Base-by-base conservation (phyloP, 352 stramenopile species). In the Phytophthora meadii region DNA sequence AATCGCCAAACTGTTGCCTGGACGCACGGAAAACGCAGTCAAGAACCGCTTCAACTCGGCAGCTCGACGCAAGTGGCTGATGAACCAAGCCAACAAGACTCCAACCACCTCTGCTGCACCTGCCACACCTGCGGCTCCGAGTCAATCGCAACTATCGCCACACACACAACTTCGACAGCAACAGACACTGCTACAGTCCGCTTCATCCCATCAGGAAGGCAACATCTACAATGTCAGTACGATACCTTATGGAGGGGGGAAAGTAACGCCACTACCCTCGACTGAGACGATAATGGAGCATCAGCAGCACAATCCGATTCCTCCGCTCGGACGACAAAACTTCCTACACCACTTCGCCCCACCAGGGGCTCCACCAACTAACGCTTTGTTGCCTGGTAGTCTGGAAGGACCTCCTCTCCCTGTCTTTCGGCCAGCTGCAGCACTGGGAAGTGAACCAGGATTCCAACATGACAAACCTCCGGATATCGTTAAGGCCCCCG, bases 21-120 rank as follows among this genome's bases (percentile, higher is more conserved):
- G 97, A 1, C 81, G 97, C 28, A 98, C 95, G 1, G 96, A 99
- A 71, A 99, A 99, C 61, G 93, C 93, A 24, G 97, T 99, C 42
- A 99, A 99, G 77, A 99, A 99, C 74, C 84, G 94, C 6, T 99
- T 95, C 82, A 98, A 99, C 55, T 97, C 89, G 40, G 87, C 87
- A 15, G 87, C 87, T 22, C 77, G 88, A n/a, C 88, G 89, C 45
- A 96, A 94, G 59, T 96, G 88, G 88, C 69, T 92, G 25, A 84
- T 90, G 63, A 82, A 74, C 44, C 81, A 93, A 39, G 66, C 55
- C 10, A 76, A 61, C 39, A 72, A 72, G 42, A 54, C 54, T n/a
- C 30, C 65, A 1, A 41, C 60, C 1, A 41, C 48, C 11, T 60
- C 47, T 2, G 30, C 50, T 50, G 24, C 52, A 27, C 68, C 48